These are phyloP conservation scores for Panicum hallii DNA, from an alignment of 202 grass and related monocot species.

Conservation along the genomic window DNA sequence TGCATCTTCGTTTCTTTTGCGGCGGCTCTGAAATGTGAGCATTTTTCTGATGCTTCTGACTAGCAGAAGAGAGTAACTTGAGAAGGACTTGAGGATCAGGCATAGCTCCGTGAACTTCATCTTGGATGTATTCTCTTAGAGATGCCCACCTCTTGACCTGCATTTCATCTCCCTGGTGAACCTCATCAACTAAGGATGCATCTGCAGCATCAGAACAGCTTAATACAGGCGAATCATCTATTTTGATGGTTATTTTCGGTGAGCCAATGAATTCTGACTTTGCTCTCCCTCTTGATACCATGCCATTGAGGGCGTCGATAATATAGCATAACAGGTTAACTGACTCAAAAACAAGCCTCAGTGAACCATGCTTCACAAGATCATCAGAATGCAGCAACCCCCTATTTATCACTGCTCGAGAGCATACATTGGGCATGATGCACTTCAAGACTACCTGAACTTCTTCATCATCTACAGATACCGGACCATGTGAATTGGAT, in stretches of 20 bases:
- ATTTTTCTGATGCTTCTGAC: constrained; percentile 64
- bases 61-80: constrained; percentile 79
- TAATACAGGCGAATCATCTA: constrained; percentile 49
- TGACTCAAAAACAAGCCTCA: constrained; percentile 80
- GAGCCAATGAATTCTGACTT: constrained; percentile 37
- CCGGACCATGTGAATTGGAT: constrained; percentile 48
- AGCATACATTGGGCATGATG: constrained; percentile 71
- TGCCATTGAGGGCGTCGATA: constrained; percentile 55
- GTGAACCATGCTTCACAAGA: constrained; percentile 85
- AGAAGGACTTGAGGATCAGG: constrained; percentile 91
- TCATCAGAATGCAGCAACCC: constrained; percentile 86
- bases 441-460: constrained; percentile 73
- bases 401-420: constrained; percentile 79
- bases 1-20: constrained; percentile 66
- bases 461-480: constrained; percentile 64
- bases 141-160: constrained; percentile 57
- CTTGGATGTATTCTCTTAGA: constrained; percentile 80
- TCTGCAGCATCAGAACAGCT: constrained; percentile 52
- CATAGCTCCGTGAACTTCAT: constrained; percentile 70
- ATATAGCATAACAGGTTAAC: constrained; percentile 69
- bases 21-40: constrained; percentile 53
- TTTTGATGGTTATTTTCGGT: constrained; percentile 38
- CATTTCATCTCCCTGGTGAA: constrained; percentile 44
- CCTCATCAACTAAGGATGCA: constrained; percentile 44
- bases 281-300: constrained; percentile 19